Evolutionary conservation across 805 yeast genomes (phyloP), one percentile per base, ranked within the genome.

Genomic region (Lipomyces oligophaga): DNA sequence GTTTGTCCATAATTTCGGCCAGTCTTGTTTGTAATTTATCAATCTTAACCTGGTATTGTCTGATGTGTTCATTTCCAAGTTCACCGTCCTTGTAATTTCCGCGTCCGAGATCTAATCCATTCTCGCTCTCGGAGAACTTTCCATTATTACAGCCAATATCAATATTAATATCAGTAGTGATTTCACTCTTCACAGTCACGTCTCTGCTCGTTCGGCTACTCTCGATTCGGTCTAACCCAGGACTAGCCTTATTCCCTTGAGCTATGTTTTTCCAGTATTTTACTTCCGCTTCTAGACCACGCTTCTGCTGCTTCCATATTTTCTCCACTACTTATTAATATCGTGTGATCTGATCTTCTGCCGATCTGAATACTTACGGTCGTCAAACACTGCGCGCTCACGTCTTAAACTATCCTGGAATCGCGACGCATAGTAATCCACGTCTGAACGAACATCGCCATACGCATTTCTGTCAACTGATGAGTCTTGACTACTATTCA

Each of bases 121-220:
- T 59, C 59, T 3, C 70, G 59, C 11, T 52, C 42, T 2, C 55
- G 54, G 4, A 42, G 34, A 4, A 43, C 43, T 28, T 34, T 18
- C 3, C 4, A 3, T 11, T 18, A 8, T 32, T 33, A 15, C 15
- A 5, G 16, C 13, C 3, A 24, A 15, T 20, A 25, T 34, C 2
- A 22, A 21, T 20, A 11, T 5, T 16, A 3, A 6, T 21, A 11
- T 26, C n/a, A 16, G 15, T 16, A 22, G 8, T 21, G 27, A 32
- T n/a, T n/a, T n/a, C n/a, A n/a, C n/a, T n/a, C n/a, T n/a, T n/a
- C n/a, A n/a, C n/a, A n/a, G n/a, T n/a, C n/a, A n/a, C n/a, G n/a
- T n/a, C n/a, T n/a, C n/a, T n/a, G n/a, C n/a, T n/a, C n/a, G n/a
- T n/a, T n/a, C n/a, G n/a, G n/a, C n/a, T n/a, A n/a, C n/a, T n/a